phyloP scores from a whole-genome alignment of 148 eudicot genomes.

The Rhododendron mucronatum region DNA sequence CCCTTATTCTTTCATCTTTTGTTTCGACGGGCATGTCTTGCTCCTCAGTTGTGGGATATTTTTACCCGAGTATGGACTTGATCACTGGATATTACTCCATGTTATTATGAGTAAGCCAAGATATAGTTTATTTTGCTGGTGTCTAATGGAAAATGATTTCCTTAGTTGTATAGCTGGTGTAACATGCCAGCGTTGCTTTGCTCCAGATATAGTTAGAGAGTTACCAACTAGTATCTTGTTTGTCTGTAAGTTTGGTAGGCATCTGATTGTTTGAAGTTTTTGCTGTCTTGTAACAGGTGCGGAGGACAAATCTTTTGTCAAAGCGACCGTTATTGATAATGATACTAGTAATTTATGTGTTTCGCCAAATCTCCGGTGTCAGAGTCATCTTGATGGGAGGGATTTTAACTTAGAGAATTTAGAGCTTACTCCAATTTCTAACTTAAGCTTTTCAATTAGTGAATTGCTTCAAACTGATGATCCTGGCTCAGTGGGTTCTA shows the following conservation, averaged over 20 bases:
- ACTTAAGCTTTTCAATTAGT: conserved; percentile 51
- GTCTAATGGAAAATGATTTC: neutral
- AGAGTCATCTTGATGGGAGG: conserved; percentile 34
- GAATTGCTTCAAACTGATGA: conserved; percentile 50
- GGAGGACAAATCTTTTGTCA: conserved; percentile 48
- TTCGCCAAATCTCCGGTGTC: conserved; percentile 39
- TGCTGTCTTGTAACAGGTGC: conserved; percentile 38
- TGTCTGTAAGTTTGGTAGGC: neutral
- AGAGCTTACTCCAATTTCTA: conserved; percentile 33
- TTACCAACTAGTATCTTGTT: neutral
- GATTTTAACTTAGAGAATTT: conserved; percentile 46
- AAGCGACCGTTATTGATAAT: conserved; percentile 28
- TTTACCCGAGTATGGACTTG: neutral
- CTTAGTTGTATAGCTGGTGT: neutral
- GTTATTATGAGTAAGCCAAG: neutral
- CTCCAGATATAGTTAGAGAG: neutral
- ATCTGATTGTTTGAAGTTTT: neutral
- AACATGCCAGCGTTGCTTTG: neutral
- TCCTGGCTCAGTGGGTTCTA: conserved; percentile 39
- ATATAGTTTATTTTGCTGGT: neutral
- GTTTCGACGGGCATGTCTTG: neutral
- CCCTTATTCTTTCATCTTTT: neutral
- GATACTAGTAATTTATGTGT: conserved; percentile 42
- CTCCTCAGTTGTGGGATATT: too few species aligned
- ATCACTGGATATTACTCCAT: neutral